A percentile compares a stretch with the other conserved stretches of the same genome.
Evolutionary conservation across 1,139 yeast genomes (phyloP).

Genomic region (Kazachstania sp.): DNA sequence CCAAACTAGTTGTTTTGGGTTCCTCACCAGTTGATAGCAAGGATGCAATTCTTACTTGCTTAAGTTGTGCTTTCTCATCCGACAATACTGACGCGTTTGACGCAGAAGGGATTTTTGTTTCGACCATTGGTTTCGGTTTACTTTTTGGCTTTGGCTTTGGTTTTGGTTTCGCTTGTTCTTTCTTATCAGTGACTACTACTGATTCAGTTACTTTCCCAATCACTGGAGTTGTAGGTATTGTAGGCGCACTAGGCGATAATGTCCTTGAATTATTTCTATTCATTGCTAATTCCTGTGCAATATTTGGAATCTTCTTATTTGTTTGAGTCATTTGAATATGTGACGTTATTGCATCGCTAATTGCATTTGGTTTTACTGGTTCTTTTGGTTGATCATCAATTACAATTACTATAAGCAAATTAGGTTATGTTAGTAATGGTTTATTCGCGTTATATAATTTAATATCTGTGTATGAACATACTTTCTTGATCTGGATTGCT

Average conservation of each 20-base stretch:
- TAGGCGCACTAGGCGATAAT: conserved; percentile 3
- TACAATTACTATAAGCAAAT: background rate
- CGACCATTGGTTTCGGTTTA: conserved; percentile 5
- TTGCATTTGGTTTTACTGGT: background rate
- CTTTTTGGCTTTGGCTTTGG: conserved; percentile 1
- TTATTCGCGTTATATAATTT: background rate
- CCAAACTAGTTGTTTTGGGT: background rate
- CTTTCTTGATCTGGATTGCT: conserved; percentile 1
- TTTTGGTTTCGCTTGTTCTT: background rate
- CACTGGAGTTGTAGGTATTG: conserved; percentile 1
- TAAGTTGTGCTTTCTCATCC: conserved; percentile 1
- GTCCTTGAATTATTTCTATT: conserved; percentile 23
- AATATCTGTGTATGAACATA: background rate
- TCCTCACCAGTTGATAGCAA: conserved; percentile 6
- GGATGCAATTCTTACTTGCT: conserved; percentile 17
- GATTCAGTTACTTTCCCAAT: background rate
- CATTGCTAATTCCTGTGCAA: conserved; percentile 29
- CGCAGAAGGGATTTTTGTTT: background rate
- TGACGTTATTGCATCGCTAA: background rate
- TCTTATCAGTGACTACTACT: background rate
- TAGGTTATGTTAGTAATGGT: background rate
- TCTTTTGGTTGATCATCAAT: conserved; percentile 3
- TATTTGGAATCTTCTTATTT: conserved; percentile 11
- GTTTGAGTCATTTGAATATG: background rate
- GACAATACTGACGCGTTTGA: background rate